A percentile compares a stretch with the other conserved stretches of the same genome.
Conservation (phyloP, 2,329 filamentous ascomycete species). For the Colletotrichum sp. region DNA sequence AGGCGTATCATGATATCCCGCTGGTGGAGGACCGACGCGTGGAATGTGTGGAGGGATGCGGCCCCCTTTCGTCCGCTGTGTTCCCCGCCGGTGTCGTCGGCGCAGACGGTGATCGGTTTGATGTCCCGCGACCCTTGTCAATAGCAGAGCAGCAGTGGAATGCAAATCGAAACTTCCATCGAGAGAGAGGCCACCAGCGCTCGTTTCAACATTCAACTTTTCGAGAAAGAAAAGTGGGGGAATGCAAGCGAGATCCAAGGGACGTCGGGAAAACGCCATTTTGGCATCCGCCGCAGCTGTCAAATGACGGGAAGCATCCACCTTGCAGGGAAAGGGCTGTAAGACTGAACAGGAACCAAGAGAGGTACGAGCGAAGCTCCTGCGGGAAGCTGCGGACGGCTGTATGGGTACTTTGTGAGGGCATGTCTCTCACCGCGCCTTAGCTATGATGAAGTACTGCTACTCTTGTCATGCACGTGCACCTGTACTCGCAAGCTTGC, state of each 20-base stretch:
- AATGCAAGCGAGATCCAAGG: not conserved
- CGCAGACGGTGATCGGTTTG: slow-evolving; percentile 7
- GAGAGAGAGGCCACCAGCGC: not conserved
- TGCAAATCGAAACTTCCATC: slow-evolving; percentile 8
- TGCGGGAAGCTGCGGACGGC: not conserved
- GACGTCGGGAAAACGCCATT: slow-evolving; percentile 17
- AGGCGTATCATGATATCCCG: not conserved
- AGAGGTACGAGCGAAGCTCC: not conserved
- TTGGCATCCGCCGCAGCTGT: slow-evolving; percentile 17
- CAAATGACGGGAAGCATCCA: slow-evolving; percentile 20
- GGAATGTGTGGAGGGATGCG: not conserved
- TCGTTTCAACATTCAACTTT: slow-evolving; percentile 11
- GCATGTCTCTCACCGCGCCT: not conserved
- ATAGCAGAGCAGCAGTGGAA: not conserved
- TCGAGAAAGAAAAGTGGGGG: slow-evolving; percentile 16
- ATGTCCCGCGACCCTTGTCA: not conserved
- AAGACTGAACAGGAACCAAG: not conserved
- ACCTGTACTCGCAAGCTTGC: not conserved
- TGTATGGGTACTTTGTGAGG: not conserved
- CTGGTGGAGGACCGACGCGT: not conserved
- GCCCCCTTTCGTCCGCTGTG: not conserved
- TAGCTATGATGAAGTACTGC: not conserved
- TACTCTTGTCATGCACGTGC: not conserved
- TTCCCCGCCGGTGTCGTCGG: not conserved
- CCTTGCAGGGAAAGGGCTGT: slow-evolving; percentile 1